phyloP scores from a whole-genome alignment of 495 filamentous ascomycete species.

The Terfezia claveryi region DNA sequence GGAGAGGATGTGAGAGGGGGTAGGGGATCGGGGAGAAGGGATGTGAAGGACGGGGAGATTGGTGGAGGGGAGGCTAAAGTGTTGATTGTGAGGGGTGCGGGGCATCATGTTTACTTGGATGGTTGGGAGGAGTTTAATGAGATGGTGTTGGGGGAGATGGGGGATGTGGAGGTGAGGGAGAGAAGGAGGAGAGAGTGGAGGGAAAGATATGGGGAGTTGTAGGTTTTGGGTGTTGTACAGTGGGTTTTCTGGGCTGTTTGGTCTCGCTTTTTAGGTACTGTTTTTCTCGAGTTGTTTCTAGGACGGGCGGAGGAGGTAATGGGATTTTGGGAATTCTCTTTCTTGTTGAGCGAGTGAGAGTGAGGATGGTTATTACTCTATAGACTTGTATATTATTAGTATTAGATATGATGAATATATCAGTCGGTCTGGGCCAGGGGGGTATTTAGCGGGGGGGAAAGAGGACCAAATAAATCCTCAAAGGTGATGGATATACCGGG shows the following conservation, averaged over 20 bases:
- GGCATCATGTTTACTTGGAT: slow-evolving; percentile 87
- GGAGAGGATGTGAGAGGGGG: neutral
- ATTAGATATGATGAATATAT: no score
- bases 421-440: no score
- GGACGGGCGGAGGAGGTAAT: no score
- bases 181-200: neutral
- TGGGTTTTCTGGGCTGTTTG: neutral
- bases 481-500: no score
- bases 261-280: no score
- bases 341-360: no score
- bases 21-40: slow-evolving; percentile 24
- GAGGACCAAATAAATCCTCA: no score
- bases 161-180: slow-evolving; percentile 37
- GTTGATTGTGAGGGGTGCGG: slow-evolving; percentile 56
- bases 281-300: no score
- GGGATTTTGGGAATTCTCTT: no score
- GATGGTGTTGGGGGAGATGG: slow-evolving; percentile 53
- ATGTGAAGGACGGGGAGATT: slow-evolving; percentile 6
- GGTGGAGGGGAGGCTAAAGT: slow-evolving; percentile 52
- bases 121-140: slow-evolving; percentile 77
- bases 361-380: no score
- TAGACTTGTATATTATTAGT: no score
- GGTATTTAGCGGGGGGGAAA: no score
- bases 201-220: neutral
- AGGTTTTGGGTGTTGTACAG: neutral